These are phyloP conservation scores for Flueggea neowawraea DNA, from an alignment of 441 rosid species.

Conservation along the genomic window DNA sequence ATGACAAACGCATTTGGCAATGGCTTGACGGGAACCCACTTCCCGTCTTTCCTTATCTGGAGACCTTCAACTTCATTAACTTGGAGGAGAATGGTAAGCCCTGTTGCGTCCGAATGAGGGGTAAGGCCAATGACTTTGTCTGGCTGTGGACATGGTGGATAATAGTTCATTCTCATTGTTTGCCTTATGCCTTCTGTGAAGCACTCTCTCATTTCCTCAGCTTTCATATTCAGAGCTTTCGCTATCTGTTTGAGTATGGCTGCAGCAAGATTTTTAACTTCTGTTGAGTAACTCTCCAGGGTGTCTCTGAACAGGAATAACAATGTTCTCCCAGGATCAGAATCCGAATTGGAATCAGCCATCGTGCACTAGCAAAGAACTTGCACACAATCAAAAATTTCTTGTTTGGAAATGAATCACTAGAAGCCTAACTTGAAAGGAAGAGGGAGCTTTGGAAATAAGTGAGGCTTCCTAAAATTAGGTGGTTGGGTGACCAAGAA, in stretches of 20 bases:
- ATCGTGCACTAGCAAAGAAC: too few species aligned
- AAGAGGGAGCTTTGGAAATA: conserved; percentile 45
- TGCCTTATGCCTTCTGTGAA: conserved; percentile 28
- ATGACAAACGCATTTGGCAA: conserved; percentile 35
- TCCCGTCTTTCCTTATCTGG: conserved; percentile 34
- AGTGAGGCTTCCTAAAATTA: conserved; percentile 36
- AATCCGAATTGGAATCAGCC: too few species aligned
- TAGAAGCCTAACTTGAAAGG: conserved; percentile 15
- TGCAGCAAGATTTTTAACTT: conserved; percentile 30
- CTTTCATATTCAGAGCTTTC: conserved; percentile 22
- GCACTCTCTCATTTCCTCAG: conserved; percentile 28
- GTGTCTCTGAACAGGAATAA: conserved; percentile 19
- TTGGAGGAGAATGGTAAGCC: conserved; percentile 41
- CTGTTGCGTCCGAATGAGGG: conserved; percentile 39
- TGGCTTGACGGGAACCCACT: conserved; percentile 33
- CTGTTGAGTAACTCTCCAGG: conserved; percentile 33
- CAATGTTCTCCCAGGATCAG: too few species aligned
- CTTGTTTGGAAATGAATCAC: too few species aligned
- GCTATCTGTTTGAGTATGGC: conserved; percentile 25
- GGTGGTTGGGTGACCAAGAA: conserved; percentile 37
- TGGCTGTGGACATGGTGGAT: conserved; percentile 51
- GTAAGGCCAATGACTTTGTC: conserved; percentile 38
- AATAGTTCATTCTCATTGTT: conserved; percentile 43
- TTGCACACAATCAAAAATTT: too few species aligned
- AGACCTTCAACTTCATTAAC: conserved; percentile 40